These are phyloP conservation scores for Acacia melanoxylon DNA, from an alignment of 306 rosid genomes.

Conservation along the genomic window DNA sequence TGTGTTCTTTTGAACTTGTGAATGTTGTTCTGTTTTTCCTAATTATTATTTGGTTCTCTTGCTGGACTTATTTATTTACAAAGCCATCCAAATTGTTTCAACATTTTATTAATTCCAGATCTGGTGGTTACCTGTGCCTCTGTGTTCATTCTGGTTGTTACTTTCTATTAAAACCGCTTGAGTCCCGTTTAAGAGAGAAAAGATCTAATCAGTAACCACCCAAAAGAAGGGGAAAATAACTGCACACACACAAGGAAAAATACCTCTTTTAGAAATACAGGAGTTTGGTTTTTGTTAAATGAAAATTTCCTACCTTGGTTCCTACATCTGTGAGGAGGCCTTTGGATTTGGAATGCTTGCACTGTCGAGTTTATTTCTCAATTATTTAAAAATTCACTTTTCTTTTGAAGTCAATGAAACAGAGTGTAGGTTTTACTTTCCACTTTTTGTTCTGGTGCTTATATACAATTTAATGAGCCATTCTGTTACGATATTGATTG, in stretches of 20 bases:
- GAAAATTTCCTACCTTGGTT: background rate
- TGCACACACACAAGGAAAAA: background rate
- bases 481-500: slow-evolving; percentile 3
- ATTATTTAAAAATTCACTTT: background rate
- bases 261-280: background rate
- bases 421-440: background rate
- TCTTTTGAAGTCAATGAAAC: background rate
- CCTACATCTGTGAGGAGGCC: background rate
- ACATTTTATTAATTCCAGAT: slow-evolving; percentile 24
- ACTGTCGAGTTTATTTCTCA: background rate
- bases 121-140: slow-evolving; percentile 25
- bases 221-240: background rate
- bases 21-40: background rate
- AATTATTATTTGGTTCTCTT: background rate
- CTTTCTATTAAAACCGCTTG: background rate
- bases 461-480: background rate
- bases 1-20: slow-evolving; percentile 7
- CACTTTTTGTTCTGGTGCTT: background rate
- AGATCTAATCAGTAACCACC: background rate
- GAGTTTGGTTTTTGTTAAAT: background rate
- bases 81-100: background rate
- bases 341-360: background rate
- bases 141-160: background rate
- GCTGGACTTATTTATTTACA: background rate
- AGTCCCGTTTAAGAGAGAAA: background rate